Evolutionary conservation across 192 early-diverging fungal species (phyloP).

Genomic region (Coemansia sp.): DNA sequence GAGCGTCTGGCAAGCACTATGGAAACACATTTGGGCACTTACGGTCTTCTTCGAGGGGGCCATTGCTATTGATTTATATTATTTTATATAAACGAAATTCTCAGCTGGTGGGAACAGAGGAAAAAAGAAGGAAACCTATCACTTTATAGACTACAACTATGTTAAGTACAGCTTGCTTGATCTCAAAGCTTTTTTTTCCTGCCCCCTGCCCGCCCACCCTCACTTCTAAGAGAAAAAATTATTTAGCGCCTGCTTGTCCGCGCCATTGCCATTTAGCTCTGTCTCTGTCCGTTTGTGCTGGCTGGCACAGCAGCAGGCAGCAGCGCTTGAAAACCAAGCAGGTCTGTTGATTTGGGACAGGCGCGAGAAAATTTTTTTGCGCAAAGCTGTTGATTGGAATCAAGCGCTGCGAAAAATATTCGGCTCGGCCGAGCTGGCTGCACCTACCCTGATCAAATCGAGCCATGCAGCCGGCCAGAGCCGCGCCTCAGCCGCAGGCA

Average conservation of each 20-base stretch:
- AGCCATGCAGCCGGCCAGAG: neutral
- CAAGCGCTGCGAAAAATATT: neutral
- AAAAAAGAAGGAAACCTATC: slow-evolving; percentile 42
- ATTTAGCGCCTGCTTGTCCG: neutral
- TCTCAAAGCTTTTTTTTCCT: slow-evolving; percentile 6
- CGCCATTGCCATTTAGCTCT: neutral
- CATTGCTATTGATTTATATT: slow-evolving; percentile 47
- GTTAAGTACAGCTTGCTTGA: slow-evolving; percentile 14
- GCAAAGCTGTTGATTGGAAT: neutral
- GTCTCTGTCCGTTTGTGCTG: neutral
- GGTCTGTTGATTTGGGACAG: neutral
- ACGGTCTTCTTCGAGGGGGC: slow-evolving; percentile 57
- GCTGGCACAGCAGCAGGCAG: no score
- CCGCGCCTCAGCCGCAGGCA: neutral
- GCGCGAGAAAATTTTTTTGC: slow-evolving; percentile 14
- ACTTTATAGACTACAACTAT: slow-evolving; percentile 6
- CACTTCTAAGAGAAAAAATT: slow-evolving; percentile 5
- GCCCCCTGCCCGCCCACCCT: slow-evolving; percentile 1
- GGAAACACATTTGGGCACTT: neutral
- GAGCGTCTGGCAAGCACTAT: neutral
- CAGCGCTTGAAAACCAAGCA: neutral
- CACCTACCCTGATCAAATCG: neutral
- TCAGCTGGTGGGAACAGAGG: slow-evolving; percentile 35
- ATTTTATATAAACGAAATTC: slow-evolving; percentile 28
- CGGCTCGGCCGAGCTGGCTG: neutral